Evolutionary conservation across 768 basidiomycete species (phyloP).

Genomic region (Psilocybe cubensis): DNA sequence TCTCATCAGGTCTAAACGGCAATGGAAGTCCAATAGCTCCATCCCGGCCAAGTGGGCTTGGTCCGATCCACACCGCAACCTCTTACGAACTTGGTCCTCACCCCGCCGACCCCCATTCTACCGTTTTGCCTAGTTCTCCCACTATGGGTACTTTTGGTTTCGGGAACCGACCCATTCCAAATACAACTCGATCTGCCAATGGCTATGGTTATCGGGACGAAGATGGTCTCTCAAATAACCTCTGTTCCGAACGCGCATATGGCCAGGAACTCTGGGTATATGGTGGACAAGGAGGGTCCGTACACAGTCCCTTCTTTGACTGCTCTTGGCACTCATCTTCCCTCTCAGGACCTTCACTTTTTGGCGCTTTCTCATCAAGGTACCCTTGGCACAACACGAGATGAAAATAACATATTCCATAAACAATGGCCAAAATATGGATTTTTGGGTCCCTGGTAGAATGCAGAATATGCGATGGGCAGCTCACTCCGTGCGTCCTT

Average conservation of each 20-base stretch:
- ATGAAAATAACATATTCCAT: slow-evolving; percentile 81
- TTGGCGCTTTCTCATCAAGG: slow-evolving; percentile 88
- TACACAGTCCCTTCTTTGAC: slow-evolving; percentile 9
- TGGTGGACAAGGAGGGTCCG: slow-evolving; percentile 56
- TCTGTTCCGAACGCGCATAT: slow-evolving; percentile 43
- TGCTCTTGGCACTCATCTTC: neutral
- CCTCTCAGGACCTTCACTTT: slow-evolving; percentile 82
- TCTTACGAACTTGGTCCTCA: slow-evolving; percentile 70
- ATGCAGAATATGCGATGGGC: slow-evolving; percentile 92
- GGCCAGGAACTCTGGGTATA: slow-evolving; percentile 82
- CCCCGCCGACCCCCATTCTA: slow-evolving; percentile 73
- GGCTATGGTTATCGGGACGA: slow-evolving; percentile 11
- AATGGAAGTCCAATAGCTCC: neutral
- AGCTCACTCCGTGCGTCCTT: slow-evolving; percentile 70
- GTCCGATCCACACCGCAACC: slow-evolving; percentile 19
- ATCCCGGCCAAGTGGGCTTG: slow-evolving; percentile 13
- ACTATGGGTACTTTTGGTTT: slow-evolving; percentile 11
- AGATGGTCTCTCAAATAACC: slow-evolving; percentile 18
- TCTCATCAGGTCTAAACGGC: slow-evolving; percentile 5
- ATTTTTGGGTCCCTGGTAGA: slow-evolving; percentile 83
- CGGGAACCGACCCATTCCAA: slow-evolving; percentile 6
- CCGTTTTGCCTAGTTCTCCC: slow-evolving; percentile 34
- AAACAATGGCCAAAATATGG: slow-evolving; percentile 76
- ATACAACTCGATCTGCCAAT: slow-evolving; percentile 18
- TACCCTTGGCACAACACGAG: slow-evolving; percentile 74